Base-by-base conservation (phyloP, 2,329 filamentous ascomycete genomes). In the Phialophora tarda region DNA sequence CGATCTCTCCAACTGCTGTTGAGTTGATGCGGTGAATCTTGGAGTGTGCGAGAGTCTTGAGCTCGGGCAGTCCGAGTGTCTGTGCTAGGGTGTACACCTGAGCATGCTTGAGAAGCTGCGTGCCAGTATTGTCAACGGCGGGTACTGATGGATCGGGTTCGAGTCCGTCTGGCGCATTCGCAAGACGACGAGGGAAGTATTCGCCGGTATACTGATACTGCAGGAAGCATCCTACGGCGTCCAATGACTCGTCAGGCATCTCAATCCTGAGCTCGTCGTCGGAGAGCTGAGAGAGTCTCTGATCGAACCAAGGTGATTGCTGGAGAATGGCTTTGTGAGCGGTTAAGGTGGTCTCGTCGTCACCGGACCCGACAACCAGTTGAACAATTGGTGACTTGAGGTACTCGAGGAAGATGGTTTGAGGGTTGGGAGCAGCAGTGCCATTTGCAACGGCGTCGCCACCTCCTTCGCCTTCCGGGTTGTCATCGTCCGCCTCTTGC, bases 11-110 rank as follows among this genome's bases (percentile, higher is more conserved):
- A 80, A 89, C 90, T 41, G 92, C 92, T 0, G 91, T 96, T 53
- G 90, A 92, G 75, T 93, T 90, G 74, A 96, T 91, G 77, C 91
- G 91, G 82, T 97, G 92, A 74, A 97, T 97, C 83, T 97, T 97
- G 76, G 87, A 88, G 76, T 91, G 91, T 2, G 93, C 90, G 30
- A 97, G 87, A 21, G 84, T 86, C 78, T 91, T 91, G 69, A 97
- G 87, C 10, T 82, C 82, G 0, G 83, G 79, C 56, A 92, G 80
- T 48, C 87, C 85, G 68, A 95, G 88, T 78, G 90, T 92, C 73
- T 93, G 90, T 26, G 92, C 93, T 26, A 97, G 84, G 0, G 92
- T 97, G 82, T 97, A 97, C 70, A 97, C 86, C 70, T 91, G 90
- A 24, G 93, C 93, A 77, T 97, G 93, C 75, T 91, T 92, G 68